Conservation (phyloP, 2,329 filamentous ascomycete genomes). For the Calonectria pseudoreteaudii region DNA sequence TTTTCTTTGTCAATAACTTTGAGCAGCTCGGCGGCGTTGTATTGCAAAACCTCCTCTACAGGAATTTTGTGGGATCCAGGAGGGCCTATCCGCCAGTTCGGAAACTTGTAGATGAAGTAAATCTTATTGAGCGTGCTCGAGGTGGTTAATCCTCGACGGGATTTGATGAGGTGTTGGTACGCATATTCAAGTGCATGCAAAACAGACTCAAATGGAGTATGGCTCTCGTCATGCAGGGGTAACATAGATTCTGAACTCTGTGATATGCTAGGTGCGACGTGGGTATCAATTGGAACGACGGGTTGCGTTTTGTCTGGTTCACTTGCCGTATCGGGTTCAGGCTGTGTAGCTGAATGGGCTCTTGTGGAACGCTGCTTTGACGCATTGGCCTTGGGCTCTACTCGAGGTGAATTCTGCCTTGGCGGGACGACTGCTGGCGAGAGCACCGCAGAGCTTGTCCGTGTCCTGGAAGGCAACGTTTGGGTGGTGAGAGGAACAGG, state of each 20-base stretch:
- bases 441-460: conserved; percentile 29
- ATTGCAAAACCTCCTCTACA: conserved; percentile 56
- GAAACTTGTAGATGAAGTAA: conserved; percentile 49
- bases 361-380: conserved; percentile 29
- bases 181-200: conserved; percentile 41
- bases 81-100: conserved; percentile 40
- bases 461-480: conserved; percentile 36
- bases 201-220: conserved; percentile 44
- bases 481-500: conserved; percentile 7
- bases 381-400: conserved; percentile 20
- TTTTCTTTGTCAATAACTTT: conserved; percentile 47
- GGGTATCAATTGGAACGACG: conserved; percentile 15
- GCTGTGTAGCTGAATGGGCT: conserved; percentile 32
- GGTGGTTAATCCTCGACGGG: conserved; percentile 39
- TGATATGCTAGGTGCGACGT: conserved; percentile 11
- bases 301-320: conserved; percentile 2
- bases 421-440: conserved; percentile 24
- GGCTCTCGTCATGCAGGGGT: conserved; percentile 10
- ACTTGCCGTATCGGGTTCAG: not conserved
- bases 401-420: conserved; percentile 30
- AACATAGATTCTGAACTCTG: not conserved
- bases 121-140: conserved; percentile 43
- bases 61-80: conserved; percentile 55
- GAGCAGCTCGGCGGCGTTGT: conserved; percentile 57
- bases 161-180: conserved; percentile 27